Conservation (phyloP, 1,284 basidiomycete genomes). For the Cryptococcus amylolentus region DNA sequence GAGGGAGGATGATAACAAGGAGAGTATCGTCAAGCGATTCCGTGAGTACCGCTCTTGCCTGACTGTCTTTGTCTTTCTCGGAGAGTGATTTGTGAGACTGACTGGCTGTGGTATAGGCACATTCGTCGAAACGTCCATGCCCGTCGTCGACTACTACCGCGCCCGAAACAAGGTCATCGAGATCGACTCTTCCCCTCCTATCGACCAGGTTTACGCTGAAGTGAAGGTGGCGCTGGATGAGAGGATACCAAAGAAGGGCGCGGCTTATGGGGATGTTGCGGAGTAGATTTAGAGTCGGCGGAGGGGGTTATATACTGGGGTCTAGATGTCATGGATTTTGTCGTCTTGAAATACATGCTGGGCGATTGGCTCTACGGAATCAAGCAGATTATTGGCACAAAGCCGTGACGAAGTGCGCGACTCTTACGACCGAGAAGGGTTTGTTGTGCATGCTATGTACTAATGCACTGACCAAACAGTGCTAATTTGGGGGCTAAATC, state of each 20-base stretch:
- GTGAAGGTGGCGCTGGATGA: conserved; percentile 59
- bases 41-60: conserved; percentile 54
- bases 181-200: conserved; percentile 69
- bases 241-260: conserved; percentile 20
- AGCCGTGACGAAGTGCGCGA: no score
- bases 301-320: no score
- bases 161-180: conserved; percentile 70
- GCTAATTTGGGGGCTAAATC: no score
- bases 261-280: not conserved
- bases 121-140: conserved; percentile 90
- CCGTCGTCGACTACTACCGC: conserved; percentile 85
- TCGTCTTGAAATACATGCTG: no score
- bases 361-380: no score
- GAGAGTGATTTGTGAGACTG: not conserved
- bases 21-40: conserved; percentile 96
- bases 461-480: no score
- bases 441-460: no score
- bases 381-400: no score
- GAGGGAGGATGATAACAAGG: conserved; percentile 90
- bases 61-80: not conserved
- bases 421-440: no score
- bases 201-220: conserved; percentile 69
- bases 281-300: not conserved
- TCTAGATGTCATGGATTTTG: no score
- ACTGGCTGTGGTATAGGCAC: conserved; percentile 58